Evolutionary conservation across 2,329 filamentous ascomycete species (phyloP).

Genomic region (Diaporthe vaccinii): DNA sequence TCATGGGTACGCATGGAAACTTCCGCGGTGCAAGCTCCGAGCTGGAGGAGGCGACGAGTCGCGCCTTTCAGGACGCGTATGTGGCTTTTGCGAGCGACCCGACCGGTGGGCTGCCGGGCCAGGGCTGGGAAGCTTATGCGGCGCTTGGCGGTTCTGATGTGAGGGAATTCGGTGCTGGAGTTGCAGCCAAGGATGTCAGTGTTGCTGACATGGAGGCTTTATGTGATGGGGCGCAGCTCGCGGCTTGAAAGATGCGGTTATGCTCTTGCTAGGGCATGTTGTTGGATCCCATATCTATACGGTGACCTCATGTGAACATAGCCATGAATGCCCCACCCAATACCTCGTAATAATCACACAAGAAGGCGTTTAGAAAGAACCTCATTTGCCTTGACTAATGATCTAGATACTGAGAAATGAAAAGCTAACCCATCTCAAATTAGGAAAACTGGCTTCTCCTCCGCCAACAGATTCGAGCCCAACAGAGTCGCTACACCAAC

Average conservation of each 20-base stretch:
- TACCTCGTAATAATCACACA: not conserved
- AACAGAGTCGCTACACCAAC: not conserved
- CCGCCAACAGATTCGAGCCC: not conserved
- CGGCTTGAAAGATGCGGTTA: not conserved
- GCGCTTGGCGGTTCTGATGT: not conserved
- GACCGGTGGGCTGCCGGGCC: conserved; percentile 59
- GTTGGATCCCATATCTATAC: not conserved
- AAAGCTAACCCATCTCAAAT: too few species aligned
- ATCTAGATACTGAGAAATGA: too few species aligned
- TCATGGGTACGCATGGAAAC: conserved; percentile 33
- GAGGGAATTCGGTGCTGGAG: conserved; percentile 4
- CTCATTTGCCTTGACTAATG: too few species aligned
- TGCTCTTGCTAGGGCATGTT: not conserved
- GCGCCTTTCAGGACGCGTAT: conserved; percentile 43
- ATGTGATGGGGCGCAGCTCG: not conserved
- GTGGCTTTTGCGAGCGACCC: conserved; percentile 46
- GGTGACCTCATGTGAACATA: not conserved
- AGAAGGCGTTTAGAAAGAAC: too few species aligned
- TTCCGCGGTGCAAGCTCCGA: conserved; percentile 26
- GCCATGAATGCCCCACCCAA: not conserved
- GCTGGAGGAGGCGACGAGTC: conserved; percentile 31
- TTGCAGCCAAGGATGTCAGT: conserved; percentile 9
- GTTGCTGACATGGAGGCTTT: conserved; percentile 13
- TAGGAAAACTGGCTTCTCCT: too few species aligned
- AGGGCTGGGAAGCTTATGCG: conserved; percentile 39